Evolutionary conservation across 805 yeast genomes (phyloP), one percentile per base, ranked within the genome.

Genomic region (Metschnikowia hibisci): DNA sequence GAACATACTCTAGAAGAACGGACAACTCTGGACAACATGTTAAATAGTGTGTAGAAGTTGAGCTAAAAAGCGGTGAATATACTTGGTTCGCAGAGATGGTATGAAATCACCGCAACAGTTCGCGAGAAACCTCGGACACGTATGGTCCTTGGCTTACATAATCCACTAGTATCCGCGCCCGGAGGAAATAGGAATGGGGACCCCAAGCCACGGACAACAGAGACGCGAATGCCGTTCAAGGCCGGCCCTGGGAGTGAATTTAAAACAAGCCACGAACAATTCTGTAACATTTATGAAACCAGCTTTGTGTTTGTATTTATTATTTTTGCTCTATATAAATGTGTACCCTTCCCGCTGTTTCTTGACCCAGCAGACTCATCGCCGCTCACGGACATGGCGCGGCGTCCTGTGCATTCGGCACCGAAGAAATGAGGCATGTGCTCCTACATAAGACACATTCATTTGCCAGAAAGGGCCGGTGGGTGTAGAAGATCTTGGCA

Each of bases 1-100:
- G 23, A 20, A 69, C 74, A 56, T 68, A 69, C 74, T 61, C 63
- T 69, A 43, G 71, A 54, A 44, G 69, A 60, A 64, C 74, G 71
- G 52, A 62, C 64, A 56, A 69, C 56, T 66, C 71, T 68, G 41
- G 74, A 64, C 58, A 69, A 69, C 74, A 69, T 69, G 46, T 43
- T 54, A 32, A 20, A 28, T 26, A 41, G 22, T 27, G 22, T 34
- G 42, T 26, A 34, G 37, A 39, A 25, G 33, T 13, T 18, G 35
- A 41, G 35, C 31, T 35, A 33, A 42, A 38, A 44, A 45, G 39
- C 41, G 39, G 39, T 29, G 27, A 39, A 38, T 30, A 37, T 27
- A 40, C 38, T 38, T 9, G 29, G 31, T 18, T 34, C 43, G 45
- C 46, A 42, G 47, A 35, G 50, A 41, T 43, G 45, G 43, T 35